Percentiles rank a stretch among this genome's conserved stretches.
These are phyloP conservation scores for Salicornia ramosissima DNA, from an alignment of 148 eudicot genomes.

Conservation along the genomic window DNA sequence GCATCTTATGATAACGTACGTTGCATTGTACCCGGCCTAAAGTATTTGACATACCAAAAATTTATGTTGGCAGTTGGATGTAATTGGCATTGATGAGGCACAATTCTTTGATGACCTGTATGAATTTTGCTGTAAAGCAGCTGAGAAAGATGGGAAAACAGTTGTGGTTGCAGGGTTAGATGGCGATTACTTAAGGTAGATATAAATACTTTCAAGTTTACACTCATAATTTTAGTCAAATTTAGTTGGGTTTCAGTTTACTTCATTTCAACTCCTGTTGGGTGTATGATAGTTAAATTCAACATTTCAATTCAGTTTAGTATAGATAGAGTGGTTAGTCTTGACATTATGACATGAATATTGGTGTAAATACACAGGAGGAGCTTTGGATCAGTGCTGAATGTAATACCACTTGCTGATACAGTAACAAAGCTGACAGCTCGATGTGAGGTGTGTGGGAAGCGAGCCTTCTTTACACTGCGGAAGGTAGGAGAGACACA, in stretches of 20 bases:
- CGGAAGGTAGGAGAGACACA: constrained; percentile 59
- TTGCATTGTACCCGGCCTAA: too few species aligned
- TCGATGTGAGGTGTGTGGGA: constrained; percentile 76
- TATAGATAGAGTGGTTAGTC: neutral
- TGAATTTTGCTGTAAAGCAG: constrained; percentile 79
- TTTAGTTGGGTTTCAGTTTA: too few species aligned
- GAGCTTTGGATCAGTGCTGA: constrained; percentile 81
- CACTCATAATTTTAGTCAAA: too few species aligned
- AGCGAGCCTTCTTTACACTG: constrained; percentile 65
- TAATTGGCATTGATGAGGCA: constrained; percentile 90
- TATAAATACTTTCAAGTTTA: neutral
- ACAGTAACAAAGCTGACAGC: constrained; percentile 87
- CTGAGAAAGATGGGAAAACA: constrained; percentile 68
- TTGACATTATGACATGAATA: neutral
- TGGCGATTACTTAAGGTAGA: constrained; percentile 86
- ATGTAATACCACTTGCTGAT: constrained; percentile 82
- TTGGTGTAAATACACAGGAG: constrained; percentile 35
- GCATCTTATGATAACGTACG: too few species aligned
- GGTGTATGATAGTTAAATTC: too few species aligned
- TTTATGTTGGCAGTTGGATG: constrained; percentile 54
- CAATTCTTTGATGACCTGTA: constrained; percentile 83
- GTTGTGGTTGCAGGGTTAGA: constrained; percentile 82
- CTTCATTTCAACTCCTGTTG: too few species aligned
- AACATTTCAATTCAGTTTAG: neutral
- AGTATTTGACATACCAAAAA: too few species aligned